phyloP scores from a whole-genome alignment of 2,329 filamentous ascomycete genomes.

The Incumbomyces delicatus region DNA sequence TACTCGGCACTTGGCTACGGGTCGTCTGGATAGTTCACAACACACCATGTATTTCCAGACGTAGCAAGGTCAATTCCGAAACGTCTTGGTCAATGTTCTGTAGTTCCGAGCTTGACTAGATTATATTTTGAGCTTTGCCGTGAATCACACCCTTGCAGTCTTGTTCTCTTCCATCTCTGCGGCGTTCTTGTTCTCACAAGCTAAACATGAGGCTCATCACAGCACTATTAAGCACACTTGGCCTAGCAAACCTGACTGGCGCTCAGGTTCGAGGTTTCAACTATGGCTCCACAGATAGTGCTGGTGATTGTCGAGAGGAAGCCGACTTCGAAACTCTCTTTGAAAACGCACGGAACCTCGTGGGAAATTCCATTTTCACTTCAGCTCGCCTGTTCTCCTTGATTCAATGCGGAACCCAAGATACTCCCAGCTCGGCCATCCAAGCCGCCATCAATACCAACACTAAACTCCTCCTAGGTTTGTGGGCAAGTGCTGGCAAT shows the following conservation, averaged over 20 bases:
- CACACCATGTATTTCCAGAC: too few species aligned
- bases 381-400: constrained; percentile 44
- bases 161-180: too few species aligned
- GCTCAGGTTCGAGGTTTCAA: constrained; percentile 36
- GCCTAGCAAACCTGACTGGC: background rate
- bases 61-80: too few species aligned
- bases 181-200: too few species aligned
- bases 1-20: too few species aligned
- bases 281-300: constrained; percentile 34
- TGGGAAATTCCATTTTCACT: constrained; percentile 26
- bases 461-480: constrained; percentile 62
- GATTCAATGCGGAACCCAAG: constrained; percentile 49
- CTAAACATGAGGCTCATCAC: too few species aligned
- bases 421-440: constrained; percentile 56
- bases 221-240: background rate
- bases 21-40: too few species aligned
- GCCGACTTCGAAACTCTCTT: constrained; percentile 28
- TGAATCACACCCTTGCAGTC: too few species aligned
- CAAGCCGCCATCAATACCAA: constrained; percentile 67
- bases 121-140: too few species aligned
- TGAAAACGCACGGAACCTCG: constrained; percentile 27
- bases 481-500: constrained; percentile 58
- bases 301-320: constrained; percentile 30
- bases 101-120: too few species aligned
- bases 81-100: too few species aligned